Evolutionary conservation across 2,329 filamentous ascomycete species (phyloP).

Genomic region (Sarocladiaceae sp.): DNA sequence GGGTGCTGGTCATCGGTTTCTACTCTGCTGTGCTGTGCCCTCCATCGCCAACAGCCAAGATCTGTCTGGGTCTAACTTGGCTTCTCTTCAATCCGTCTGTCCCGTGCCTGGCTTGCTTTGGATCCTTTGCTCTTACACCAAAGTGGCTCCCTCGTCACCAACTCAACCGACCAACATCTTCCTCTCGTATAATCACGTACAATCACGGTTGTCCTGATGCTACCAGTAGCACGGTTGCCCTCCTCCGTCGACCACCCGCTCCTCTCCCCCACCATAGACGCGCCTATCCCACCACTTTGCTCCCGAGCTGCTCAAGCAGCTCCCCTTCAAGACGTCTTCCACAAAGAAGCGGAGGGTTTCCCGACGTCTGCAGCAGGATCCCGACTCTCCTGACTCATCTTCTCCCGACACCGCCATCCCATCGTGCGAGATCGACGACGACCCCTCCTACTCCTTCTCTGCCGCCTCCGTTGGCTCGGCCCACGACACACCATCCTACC

Average conservation of each 20-base stretch:
- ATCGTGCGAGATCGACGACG: slow-evolving; percentile 47
- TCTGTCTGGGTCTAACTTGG: too few relatives aligned
- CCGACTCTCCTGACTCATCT: slow-evolving; percentile 28
- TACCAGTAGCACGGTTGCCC: slow-evolving; percentile 7
- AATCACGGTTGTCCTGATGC: slow-evolving; percentile 2
- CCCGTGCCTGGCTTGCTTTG: neutral
- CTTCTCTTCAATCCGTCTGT: neutral
- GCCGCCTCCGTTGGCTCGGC: slow-evolving; percentile 25
- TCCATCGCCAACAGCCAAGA: too few relatives aligned
- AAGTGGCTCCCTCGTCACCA: neutral
- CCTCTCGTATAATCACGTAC: too few relatives aligned
- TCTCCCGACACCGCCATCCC: slow-evolving; percentile 41
- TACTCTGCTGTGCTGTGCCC: too few relatives aligned
- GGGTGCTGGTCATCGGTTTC: too few relatives aligned
- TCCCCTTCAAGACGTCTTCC: slow-evolving; percentile 66
- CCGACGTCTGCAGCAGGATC: slow-evolving; percentile 39
- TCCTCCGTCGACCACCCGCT: slow-evolving; percentile 12
- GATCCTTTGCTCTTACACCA: slow-evolving; percentile 1
- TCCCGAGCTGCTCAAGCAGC: slow-evolving; percentile 57
- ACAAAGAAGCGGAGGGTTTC: slow-evolving; percentile 66
- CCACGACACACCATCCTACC: slow-evolving; percentile 33
- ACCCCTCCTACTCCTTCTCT: slow-evolving; percentile 45
- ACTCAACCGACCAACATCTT: neutral
- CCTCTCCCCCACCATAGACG: slow-evolving; percentile 13
- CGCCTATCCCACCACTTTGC: slow-evolving; percentile 3